These are phyloP conservation scores for Mycena chlorophos DNA, from an alignment of 768 basidiomycete genomes.

Conservation along the genomic window DNA sequence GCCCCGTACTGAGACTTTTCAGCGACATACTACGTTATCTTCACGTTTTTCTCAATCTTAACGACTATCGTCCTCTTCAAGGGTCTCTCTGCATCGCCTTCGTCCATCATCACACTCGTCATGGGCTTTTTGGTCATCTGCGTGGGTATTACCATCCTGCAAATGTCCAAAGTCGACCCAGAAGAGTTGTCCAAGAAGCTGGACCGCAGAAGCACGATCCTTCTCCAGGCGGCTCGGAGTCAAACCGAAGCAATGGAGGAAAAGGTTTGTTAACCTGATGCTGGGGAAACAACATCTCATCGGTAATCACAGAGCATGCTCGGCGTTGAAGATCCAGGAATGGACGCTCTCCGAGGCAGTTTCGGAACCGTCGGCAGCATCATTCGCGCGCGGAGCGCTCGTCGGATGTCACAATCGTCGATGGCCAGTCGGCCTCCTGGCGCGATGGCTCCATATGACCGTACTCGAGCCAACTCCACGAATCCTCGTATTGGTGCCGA, in stretches of 20 bases:
- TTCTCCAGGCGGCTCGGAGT: slow-evolving; percentile 80
- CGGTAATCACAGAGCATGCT: slow-evolving; percentile 28
- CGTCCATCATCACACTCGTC: slow-evolving; percentile 86
- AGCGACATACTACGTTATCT: slow-evolving; percentile 88
- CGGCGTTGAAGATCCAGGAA: slow-evolving; percentile 85
- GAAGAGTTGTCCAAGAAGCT: slow-evolving; percentile 64
- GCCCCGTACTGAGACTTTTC: no score
- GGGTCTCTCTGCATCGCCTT: slow-evolving; percentile 76
- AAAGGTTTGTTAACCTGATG: slow-evolving; percentile 40
- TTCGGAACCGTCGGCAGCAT: slow-evolving; percentile 92
- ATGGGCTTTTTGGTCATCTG: slow-evolving; percentile 92
- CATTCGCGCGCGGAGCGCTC: slow-evolving; percentile 65
- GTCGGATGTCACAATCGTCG: slow-evolving; percentile 35
- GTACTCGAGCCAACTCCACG: slow-evolving; percentile 22
- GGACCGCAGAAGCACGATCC: slow-evolving; percentile 86
- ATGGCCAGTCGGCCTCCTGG: slow-evolving; percentile 33
- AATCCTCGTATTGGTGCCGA: slow-evolving; percentile 22
- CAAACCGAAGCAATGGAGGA: slow-evolving; percentile 72
- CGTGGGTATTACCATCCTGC: slow-evolving; percentile 90
- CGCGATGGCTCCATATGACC: slow-evolving; percentile 37
- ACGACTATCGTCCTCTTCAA: slow-evolving; percentile 88
- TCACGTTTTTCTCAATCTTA: slow-evolving; percentile 83
- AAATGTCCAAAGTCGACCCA: slow-evolving; percentile 95
- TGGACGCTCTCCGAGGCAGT: slow-evolving; percentile 87
- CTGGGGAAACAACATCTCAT: slow-evolving; percentile 27